Base-by-base conservation (phyloP, 2,329 filamentous ascomycete species). In the Fusarium nelsonii region DNA sequence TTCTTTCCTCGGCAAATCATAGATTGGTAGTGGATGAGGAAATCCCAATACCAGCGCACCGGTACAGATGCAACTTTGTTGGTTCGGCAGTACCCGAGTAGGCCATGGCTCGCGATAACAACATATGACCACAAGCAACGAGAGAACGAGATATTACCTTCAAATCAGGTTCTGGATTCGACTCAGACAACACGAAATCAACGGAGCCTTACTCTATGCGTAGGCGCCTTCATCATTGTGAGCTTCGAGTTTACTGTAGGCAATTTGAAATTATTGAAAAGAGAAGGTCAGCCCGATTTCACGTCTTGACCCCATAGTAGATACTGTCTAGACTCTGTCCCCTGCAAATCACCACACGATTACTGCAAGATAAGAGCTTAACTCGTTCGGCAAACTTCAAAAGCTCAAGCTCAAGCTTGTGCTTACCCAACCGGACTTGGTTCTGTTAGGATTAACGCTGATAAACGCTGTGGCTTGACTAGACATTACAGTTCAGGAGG, bases 11-110 rank as follows among this genome's bases (percentile, higher is more conserved):
- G 8, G 14, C 23, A 33, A 50, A 50, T 50, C 34, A 50, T 20
- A 26, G 16, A 50, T 40, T 26, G 12, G 26, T 30, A 40, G 26
- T 30, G 14, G n/a, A 18, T 26, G 16, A 50, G 39, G 8, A 28
- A 30, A 39, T 40, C 26, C 26, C 48, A 36, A 39, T 50, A 50
- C 48, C 48, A 26, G 9, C 23, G 16, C 48, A 40, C 48, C 34
- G 48, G 48, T 39, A 50, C 48, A 50, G 34, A 50, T 50, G 28
- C 9, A 30, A 40, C n/a, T 39, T 23, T 50, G 34, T 39, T 39
- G 34, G 33, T 30, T 50, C 48, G 48, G 48, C 34, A 39, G 16
- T 7, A 50, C 33, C 34, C 34, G 48, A 50, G 15, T 23, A 40
- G 48, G 39, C 23, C 23, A 23, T 23, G 23, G 23, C 23, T 23